Base-by-base conservation (phyloP, 2,329 filamentous ascomycete species). In the Alternaria ethzedia region DNA sequence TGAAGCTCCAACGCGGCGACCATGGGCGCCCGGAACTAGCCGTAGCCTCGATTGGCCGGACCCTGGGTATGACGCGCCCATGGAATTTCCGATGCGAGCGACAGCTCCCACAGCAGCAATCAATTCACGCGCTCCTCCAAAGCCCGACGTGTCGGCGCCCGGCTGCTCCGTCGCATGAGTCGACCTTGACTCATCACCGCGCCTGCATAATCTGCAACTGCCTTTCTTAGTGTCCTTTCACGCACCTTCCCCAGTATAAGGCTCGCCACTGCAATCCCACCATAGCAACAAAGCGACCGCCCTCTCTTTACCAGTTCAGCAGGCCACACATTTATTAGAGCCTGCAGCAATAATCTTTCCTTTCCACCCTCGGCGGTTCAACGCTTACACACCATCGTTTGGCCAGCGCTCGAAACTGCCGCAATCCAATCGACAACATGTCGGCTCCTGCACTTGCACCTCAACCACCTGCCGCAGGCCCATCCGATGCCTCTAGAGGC, bases 321-420 rank as follows among this genome's bases (percentile, higher is more conserved):
- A 71, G 71, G 76, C 72, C 73, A 36, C 63, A 77, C 67, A 75
- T 65, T 72, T 73, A 69, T 54, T 25, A 67, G 72, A 72, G 76
- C 75, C 71, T 74, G 66, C 10, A 54, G 8, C 32, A 51, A 41
- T 52, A 49, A 13, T 28, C n/a, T 63, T 59, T 59, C 20, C 15
- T 51, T 49, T 51, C 45, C 15, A 36, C 15, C 15, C 50, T 26
- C 21, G 28, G 28, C 30, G 52, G 28, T 43, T 21, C 49, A 57
- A 36, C 32, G 23, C 50, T 54, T 30, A 15, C 52, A 54, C 25
- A 65, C 49, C 50, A 56, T 17, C 56, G 58, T 44, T 41, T n/a
- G 3, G 26, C 26, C 43, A 61, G 17, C 49, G 20, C 28, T 12
- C 47, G 32, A 47, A 41, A 58, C 49, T 43, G 25, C 45, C n/a